Evolutionary conservation across 495 filamentous ascomycete species (phyloP).

Genomic region (Physcia stellaris): DNA sequence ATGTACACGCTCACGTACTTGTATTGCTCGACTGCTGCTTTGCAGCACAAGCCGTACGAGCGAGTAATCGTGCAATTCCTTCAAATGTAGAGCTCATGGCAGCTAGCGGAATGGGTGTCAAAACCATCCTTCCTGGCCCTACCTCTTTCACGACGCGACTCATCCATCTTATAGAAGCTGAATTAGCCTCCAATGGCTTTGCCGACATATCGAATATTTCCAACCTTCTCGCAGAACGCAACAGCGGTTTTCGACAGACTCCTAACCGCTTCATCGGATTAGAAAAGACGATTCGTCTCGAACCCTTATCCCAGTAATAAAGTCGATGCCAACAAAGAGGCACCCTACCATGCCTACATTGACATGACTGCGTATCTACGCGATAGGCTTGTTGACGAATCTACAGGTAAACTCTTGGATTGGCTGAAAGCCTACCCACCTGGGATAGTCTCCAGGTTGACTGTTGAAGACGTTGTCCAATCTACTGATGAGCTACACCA

Average conservation of each 20-base stretch:
- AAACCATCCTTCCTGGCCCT: no score
- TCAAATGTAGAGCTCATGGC: no score
- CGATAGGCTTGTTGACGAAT: background rate
- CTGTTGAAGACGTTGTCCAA: constrained; percentile 2
- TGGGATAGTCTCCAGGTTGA: constrained; percentile 5
- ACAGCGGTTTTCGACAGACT: constrained; percentile 1
- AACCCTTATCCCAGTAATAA: background rate
- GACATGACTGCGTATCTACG: constrained; percentile 1
- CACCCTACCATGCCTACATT: constrained; percentile 3
- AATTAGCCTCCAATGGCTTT: background rate
- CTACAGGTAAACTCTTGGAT: background rate
- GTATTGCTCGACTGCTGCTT: no score
- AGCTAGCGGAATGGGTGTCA: no score
- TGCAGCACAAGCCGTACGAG: no score
- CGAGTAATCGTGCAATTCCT: no score
- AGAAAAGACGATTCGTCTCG: constrained; percentile 4
- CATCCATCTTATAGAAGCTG: no score
- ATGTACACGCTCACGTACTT: no score
- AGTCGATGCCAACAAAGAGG: background rate
- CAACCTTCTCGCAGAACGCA: constrained; percentile 2
- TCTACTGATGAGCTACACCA: background rate
- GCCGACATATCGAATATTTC: background rate
- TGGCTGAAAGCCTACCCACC: constrained; percentile 3
- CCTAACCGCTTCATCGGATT: constrained; percentile 3
- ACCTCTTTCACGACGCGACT: no score